A percentile compares a stretch with the other conserved stretches of the same genome.
These are phyloP conservation scores for Shiraia sp. DNA, from an alignment of 2,329 filamentous ascomycete species.

Conservation along the genomic window DNA sequence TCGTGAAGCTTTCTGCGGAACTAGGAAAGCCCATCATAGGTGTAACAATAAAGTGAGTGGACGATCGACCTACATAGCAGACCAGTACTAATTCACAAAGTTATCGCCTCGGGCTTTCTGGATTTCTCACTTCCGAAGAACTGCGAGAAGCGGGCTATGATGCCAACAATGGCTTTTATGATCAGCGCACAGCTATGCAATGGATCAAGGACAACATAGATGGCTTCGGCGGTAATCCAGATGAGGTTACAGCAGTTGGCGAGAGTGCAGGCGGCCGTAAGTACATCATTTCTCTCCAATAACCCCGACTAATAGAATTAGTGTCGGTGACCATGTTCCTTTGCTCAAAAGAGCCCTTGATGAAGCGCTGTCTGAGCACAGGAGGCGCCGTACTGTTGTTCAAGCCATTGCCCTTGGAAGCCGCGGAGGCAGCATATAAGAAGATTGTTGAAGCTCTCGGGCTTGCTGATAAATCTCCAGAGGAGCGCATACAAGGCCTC, in stretches of 20 bases:
- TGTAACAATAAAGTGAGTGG: conserved; percentile 50
- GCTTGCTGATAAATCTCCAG: conserved; percentile 40
- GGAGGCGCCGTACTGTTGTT: conserved; percentile 46
- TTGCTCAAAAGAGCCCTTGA: conserved; percentile 34
- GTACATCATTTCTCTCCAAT: conserved; percentile 3
- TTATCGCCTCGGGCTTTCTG: conserved; percentile 37
- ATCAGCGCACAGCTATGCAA: conserved; percentile 42
- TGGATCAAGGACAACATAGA: conserved; percentile 45
- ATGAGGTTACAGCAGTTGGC: conserved; percentile 48
- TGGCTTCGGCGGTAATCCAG: conserved; percentile 45
- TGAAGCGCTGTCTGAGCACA: conserved; percentile 49
- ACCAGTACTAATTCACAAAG: conserved; percentile 13
- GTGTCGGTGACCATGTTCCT: conserved; percentile 35
- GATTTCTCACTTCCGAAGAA: conserved; percentile 52
- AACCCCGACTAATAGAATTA: conserved; percentile 8
- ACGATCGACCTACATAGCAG: conserved; percentile 39
- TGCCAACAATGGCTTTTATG: conserved; percentile 40
- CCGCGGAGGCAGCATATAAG: conserved; percentile 50
- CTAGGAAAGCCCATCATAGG: conserved; percentile 53
- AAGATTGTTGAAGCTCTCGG: conserved; percentile 47
- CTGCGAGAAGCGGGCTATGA: conserved; percentile 49
- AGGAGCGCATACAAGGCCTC: conserved; percentile 50
- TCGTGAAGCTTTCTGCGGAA: conserved; percentile 52
- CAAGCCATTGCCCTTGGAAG: conserved; percentile 43
- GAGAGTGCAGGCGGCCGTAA: conserved; percentile 55